Evolutionary conservation across 345 rosid genomes (phyloP), one percentile per base, ranked within the genome.

Genomic region (Geranium brycei): DNA sequence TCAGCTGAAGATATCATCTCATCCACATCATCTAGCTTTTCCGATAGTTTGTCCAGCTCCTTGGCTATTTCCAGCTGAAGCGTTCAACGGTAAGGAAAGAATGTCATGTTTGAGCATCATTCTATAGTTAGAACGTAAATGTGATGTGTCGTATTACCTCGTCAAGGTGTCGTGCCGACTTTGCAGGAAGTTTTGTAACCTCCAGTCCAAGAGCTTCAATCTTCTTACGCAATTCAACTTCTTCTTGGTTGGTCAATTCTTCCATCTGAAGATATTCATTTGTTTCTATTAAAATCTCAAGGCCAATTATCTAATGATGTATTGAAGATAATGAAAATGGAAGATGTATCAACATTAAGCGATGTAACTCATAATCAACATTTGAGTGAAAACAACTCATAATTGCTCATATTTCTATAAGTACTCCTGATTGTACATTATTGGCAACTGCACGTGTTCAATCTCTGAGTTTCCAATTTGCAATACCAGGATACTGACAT

Each of bases 1-100:
- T 91, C 90, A 60, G 91, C 79, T 10, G 96, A 76, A 1, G 90
- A 80, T 68, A 90, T 87, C 97, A 87, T 91, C 77, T 79, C 89
- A 69, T 91, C 91, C 14, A 83, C 97, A 73, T 83, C 71, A 57
- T 86, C 92, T 69, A 91, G 66, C 67, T 84, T 91, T 0, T 80
- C 89, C 19, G 97, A 91, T 69, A 91, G 72, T 68, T 83, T 91
- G 61, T 91, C 92, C 85, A 91, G 73, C 71, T 87, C 92, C 51
- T 76, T 83, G 12, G 91, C 97, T 69, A 87, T 87, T 65, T 85
- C 95, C 74, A 84, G 68, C 96, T 89, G 57, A 56, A 40, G 7
- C 1, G 41, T 30, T 19, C 32, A 19, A 4, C 31, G 60, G 64
- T 5, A 3, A 23, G 16, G 30, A 19, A 66, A 51, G 10, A 19